Base-by-base conservation (phyloP, 345 rosid species). In the Erucastrum elatum region DNA sequence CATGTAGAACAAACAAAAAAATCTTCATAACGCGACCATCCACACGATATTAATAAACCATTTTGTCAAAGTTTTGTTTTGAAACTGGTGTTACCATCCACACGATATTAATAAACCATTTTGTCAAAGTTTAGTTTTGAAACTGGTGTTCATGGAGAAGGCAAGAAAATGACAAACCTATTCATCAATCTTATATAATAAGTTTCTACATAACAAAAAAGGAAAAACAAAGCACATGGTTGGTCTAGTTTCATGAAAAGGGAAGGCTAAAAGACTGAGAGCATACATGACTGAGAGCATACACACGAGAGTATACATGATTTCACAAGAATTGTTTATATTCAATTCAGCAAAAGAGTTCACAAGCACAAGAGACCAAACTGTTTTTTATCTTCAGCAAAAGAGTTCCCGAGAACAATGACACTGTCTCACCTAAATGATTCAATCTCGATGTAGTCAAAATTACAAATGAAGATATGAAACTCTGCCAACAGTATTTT, bases 401-500 rank as follows among this genome's bases (percentile, higher is more conserved):
- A 60, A 58, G 4, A 30, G 30, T 53, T 27, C 70, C 70, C 26
- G 25, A 71, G 34, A 15, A 37, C 66, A 70, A 71, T 55, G 35
- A 29, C 15, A 71, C 26, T 12, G 51, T 55, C 35, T 64, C 66
- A 30, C 68, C 62, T 30, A 39, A 31, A 56, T 41, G 21, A 72
- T 65, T 8, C 68, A 58, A 66, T 58, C 77, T 65, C 29, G 8
- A 34, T 65, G 17, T 2, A 30, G 77, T 78, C 77, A 78, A 72
- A 58, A 56, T 65, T 71, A 78, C 72, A 78, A 65, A 78, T 49
- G 55, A 72, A 13, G 60, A 25, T 66, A 66, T 33, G 4, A 21
- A 71, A 11, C 33, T 70, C 72, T 31, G 75, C 49, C 71, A 68
- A 56, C 21, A 12, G 6, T 53, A 12, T 46, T 49, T 68, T 70